Percentiles rank a stretch among this genome's conserved stretches.
phyloP scores from a whole-genome alignment of 2,329 filamentous ascomycete species.

The Fusarium sp. region DNA sequence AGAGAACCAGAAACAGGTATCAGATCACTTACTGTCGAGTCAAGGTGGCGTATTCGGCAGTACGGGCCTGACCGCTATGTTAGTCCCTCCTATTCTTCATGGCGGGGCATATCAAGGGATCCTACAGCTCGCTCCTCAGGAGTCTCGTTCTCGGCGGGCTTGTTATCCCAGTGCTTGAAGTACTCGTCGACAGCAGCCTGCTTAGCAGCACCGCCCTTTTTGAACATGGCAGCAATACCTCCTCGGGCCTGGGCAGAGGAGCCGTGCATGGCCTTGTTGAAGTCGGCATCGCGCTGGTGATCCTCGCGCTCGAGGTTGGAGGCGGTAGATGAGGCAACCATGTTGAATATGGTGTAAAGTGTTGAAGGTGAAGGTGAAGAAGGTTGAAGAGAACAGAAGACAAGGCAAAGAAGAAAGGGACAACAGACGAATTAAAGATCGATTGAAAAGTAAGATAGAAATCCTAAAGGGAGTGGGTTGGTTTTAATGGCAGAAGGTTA shows the following conservation, averaged over 20 bases:
- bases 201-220: conserved; percentile 81
- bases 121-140: conserved; percentile 81
- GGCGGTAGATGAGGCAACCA: conserved; percentile 57
- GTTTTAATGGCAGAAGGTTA: conserved; percentile 44
- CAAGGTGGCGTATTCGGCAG: conserved; percentile 90
- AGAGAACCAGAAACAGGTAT: not conserved
- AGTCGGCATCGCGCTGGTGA: conserved; percentile 86
- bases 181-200: conserved; percentile 89
- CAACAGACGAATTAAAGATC: conserved; percentile 28
- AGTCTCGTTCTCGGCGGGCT: conserved; percentile 82
- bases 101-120: conserved; percentile 36
- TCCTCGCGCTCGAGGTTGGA: conserved; percentile 81
- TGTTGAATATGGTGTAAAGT: conserved; percentile 53
- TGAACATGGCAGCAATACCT: conserved; percentile 85
- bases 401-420: conserved; percentile 6
- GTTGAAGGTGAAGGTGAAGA: conserved; percentile 24
- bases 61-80: conserved; percentile 70
- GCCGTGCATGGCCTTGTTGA: conserved; percentile 90
- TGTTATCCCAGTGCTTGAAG: conserved; percentile 97
- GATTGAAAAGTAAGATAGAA: conserved; percentile 24
- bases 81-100: conserved; percentile 36
- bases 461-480: conserved; percentile 36
- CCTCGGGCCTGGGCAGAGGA: conserved; percentile 75
- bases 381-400: conserved; percentile 8
- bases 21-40: conserved; percentile 81